Base-by-base conservation (phyloP, 1,139 yeast species). In the Suhomyces bolitotheri region DNA sequence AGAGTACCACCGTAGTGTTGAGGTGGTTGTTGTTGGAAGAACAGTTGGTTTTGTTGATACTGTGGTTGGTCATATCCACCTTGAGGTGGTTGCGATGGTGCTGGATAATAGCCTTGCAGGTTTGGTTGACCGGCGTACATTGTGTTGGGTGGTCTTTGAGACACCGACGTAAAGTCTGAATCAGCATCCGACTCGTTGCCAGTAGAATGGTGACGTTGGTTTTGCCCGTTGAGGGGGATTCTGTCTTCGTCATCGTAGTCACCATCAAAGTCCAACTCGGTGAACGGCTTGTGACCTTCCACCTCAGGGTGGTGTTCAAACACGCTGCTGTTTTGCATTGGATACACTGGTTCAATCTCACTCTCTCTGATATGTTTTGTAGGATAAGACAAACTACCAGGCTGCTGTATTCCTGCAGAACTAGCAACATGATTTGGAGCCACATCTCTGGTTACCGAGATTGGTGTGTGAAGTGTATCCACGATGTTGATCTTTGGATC, bases 81-180 rank as follows among this genome's bases (percentile, higher is more conserved):
- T 8, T 36, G 34, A 8, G 19, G 36, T 5, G 30, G 34, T 17
- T 38, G 43, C 27, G 21, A 43, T 41, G 27, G 46, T 40, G 21
- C 51, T 11, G 36, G 43, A 47, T 10, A 49, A 44, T 24, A 50
- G 6, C 35, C 45, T 43, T 16, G 25, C 5, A 27, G 29, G 23
- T 22, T 22, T 4, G 33, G 35, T 27, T 37, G 38, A 7, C 24
- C 38, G 7, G 38, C 36, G 29, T 79, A 81, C 28, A 64, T 64
- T 11, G 87, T 85, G 51, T 84, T 83, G n/a, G 78, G 70, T 6
- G 81, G 88, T 51, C 94, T 65, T 59, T 85, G 94, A 8, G 92
- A 82, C 4, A 85, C 86, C 34, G 89, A 80, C 0, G 95, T 86
- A 54, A 83, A 82, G 50, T 82, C 82, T 0, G 94, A 84, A 33